Conservation (phyloP, 164 flowering plant species). For the Protea cynaroides region DNA sequence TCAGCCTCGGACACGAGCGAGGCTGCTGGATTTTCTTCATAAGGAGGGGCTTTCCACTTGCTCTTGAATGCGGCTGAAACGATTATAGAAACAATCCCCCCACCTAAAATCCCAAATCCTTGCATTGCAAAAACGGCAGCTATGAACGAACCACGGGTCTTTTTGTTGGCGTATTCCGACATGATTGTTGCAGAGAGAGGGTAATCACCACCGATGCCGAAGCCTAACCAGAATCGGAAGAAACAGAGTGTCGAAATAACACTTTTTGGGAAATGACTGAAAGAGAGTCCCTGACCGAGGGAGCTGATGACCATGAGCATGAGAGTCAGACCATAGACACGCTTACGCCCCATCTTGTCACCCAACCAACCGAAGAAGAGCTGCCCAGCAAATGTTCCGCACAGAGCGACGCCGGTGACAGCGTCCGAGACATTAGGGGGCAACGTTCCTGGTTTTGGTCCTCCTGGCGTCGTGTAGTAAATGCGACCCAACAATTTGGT, state of each 20-base stretch:
- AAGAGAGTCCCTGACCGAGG: neutral
- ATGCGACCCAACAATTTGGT: neutral
- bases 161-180: conserved; percentile 17
- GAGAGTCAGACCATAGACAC: neutral
- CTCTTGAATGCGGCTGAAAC: conserved; percentile 11
- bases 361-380: neutral
- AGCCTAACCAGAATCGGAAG: conserved; percentile 18
- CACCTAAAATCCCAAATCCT: conserved; percentile 14
- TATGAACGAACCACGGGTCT: conserved; percentile 15
- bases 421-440: neutral
- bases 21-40: neutral
- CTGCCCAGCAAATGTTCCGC: neutral
- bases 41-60: conserved; percentile 2
- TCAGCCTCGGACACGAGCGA: conserved; percentile 11
- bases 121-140: conserved; percentile 19
- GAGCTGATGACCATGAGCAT: neutral
- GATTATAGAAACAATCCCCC: conserved; percentile 13
- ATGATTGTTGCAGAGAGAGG: conserved; percentile 17
- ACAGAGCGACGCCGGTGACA: neutral
- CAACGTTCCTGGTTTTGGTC: neutral
- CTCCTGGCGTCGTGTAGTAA: neutral
- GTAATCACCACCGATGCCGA: conserved; percentile 18
- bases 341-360: neutral
- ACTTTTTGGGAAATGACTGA: neutral
- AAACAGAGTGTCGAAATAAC: conserved; percentile 12